Base-by-base conservation (phyloP, 2,329 filamentous ascomycete species). In the Polytolypa hystricis region DNA sequence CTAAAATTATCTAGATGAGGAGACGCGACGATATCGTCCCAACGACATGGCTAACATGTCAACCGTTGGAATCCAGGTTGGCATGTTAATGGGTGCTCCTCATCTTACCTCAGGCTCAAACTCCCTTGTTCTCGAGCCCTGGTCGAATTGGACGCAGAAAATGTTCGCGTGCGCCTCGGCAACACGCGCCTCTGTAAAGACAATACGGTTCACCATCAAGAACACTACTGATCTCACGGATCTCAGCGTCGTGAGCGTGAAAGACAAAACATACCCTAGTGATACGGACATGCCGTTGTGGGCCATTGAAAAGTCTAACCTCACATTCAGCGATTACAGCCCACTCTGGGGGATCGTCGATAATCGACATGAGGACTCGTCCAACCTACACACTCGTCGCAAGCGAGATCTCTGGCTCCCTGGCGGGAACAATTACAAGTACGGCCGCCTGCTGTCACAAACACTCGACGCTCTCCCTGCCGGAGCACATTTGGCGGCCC, bases 101-200 rank as follows among this genome's bases (percentile, higher is more conserved):
- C 62, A 1, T 42, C 41, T 58, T 4, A 38, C 47, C 2, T 57
- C 61, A 19, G 45, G 41, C 2, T 54, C 54, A 1, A 42, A 46
- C 4, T 40, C 47, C 2, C 41, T 57, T 3, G 40, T 60, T 2
- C 58, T 58, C 15, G 57, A 65, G 5, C 47, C 51, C n/a, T 55
- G 56, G 6, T 58, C 57, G 15, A 41, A 48, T 21, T 67, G 63
- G 63, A 53, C 54, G 2, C 42, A 55, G 3, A 54, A 58, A 0
- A 35, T 66, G 0, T 61, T 64, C 40, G 47, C 55, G 0, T 67
- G 64, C 41, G 60, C 60, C 1, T 55, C 54, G 0, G 42, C 58
- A 0, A 41, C 57, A 2, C 55, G 54, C 25, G 62, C 63, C 2
- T 58, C 55, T 2, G 51, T 67, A 34, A 65, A 66, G 42, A 59